Percentiles rank a stretch among this genome's conserved stretches.
These are phyloP conservation scores for Brassica hybrid DNA, from an alignment of 441 rosid species.

Conservation along the genomic window DNA sequence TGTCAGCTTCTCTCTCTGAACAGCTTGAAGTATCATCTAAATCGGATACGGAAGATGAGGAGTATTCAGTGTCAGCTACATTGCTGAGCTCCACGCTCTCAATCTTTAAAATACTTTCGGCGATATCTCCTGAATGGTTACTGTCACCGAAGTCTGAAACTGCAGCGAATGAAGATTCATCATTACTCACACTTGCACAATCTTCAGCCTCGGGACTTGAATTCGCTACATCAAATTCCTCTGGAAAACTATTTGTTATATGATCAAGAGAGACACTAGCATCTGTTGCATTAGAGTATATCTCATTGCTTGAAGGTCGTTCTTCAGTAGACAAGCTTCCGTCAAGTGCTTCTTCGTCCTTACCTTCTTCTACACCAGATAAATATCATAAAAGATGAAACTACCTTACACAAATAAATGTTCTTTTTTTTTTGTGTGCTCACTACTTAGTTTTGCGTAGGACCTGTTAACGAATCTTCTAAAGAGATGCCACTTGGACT, in stretches of 20 bases:
- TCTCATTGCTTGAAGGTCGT: conserved; percentile 12
- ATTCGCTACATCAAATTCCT: conserved; percentile 8
- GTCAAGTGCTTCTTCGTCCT: conserved; percentile 37
- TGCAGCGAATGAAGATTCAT: conserved; percentile 29
- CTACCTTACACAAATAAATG: too few relatives aligned
- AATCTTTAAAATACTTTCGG: conserved; percentile 31
- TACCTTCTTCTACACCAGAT: conserved; percentile 56
- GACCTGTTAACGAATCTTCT: conserved; percentile 52
- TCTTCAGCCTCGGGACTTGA: conserved; percentile 26
- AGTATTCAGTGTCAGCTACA: conserved; percentile 28
- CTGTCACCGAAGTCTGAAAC: conserved; percentile 21
- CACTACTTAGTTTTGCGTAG: background rate
- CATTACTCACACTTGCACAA: conserved; percentile 12
- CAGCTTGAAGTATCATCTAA: conserved; percentile 37
- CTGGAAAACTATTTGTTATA: background rate
- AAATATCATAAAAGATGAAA: too few relatives aligned
- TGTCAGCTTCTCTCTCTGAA: conserved; percentile 30
- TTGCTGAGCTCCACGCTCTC: conserved; percentile 42
- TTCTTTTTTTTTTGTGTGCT: background rate
- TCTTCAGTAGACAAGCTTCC: conserved; percentile 25
- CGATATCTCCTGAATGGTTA: conserved; percentile 21
- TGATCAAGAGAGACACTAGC: conserved; percentile 28
- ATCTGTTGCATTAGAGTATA: conserved; percentile 22
- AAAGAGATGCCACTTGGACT: conserved; percentile 18
- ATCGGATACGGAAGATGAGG: conserved; percentile 17